phyloP scores from a whole-genome alignment of 2,329 filamentous ascomycete species.

The Aspergillus neotritici region DNA sequence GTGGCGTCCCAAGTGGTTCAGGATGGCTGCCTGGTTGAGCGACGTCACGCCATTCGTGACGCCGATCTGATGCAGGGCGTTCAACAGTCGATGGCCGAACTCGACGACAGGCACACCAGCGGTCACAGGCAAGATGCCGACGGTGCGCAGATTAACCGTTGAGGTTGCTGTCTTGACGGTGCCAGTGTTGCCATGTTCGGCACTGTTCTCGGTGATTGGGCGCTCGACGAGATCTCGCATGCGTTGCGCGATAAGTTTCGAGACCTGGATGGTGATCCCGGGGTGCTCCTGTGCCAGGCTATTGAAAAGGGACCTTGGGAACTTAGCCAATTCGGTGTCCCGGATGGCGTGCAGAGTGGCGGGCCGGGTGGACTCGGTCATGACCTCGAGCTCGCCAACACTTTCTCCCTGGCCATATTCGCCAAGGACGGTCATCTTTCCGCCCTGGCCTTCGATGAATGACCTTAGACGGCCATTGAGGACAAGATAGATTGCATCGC shows the following conservation, averaged over 20 bases:
- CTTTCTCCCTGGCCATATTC: slow-evolving; percentile 98
- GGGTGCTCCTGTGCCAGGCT: slow-evolving; percentile 95
- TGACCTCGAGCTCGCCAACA: slow-evolving; percentile 91
- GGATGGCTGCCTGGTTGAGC: slow-evolving; percentile 84
- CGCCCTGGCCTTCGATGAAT: slow-evolving; percentile 74
- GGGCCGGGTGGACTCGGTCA: slow-evolving; percentile 87
- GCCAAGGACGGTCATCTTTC: slow-evolving; percentile 76
- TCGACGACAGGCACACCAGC: slow-evolving; percentile 89
- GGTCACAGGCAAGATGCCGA: slow-evolving; percentile 85
- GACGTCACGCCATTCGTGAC: slow-evolving; percentile 84
- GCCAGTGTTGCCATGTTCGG: slow-evolving; percentile 55
- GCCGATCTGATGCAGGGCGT: slow-evolving; percentile 82
- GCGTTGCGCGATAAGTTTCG: slow-evolving; percentile 92
- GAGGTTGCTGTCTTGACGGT: slow-evolving; percentile 59
- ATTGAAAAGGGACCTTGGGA: slow-evolving; percentile 93
- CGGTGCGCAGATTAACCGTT: slow-evolving; percentile 84
- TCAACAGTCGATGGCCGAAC: slow-evolving; percentile 83
- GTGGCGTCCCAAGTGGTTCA: slow-evolving; percentile 91
- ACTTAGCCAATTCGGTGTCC: slow-evolving; percentile 93
- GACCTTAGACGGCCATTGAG: slow-evolving; percentile 85
- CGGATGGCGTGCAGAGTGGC: slow-evolving; percentile 92
- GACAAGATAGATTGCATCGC: slow-evolving; percentile 96
- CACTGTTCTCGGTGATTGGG: slow-evolving; percentile 60
- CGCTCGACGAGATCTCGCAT: slow-evolving; percentile 88
- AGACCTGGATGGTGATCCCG: slow-evolving; percentile 97